phyloP scores from a whole-genome alignment of 768 basidiomycete species.

The Phylloporus sp. region DNA sequence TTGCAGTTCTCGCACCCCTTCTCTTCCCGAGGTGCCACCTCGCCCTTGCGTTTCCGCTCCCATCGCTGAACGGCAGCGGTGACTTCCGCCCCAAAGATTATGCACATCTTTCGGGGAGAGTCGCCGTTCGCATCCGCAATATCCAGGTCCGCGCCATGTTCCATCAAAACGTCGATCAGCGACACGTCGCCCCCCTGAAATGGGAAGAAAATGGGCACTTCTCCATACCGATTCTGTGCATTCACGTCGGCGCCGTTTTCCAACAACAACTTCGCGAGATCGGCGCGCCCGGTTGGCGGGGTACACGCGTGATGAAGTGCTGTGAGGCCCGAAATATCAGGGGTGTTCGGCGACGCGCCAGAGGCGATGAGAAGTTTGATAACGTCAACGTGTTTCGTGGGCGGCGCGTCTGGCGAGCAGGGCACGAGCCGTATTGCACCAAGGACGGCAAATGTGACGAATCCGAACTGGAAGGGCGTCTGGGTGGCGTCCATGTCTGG shows the following conservation, averaged over 20 bases:
- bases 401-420: constrained; percentile 1
- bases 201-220: constrained; percentile 36
- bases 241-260: constrained; percentile 46
- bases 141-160: constrained; percentile 44
- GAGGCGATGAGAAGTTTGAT: constrained; percentile 39
- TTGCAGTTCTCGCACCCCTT: constrained; percentile 41
- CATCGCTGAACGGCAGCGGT: constrained; percentile 43
- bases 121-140: constrained; percentile 36
- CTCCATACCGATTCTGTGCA: constrained; percentile 45
- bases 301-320: constrained; percentile 45
- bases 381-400: constrained; percentile 30
- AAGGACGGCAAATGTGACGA: constrained; percentile 35
- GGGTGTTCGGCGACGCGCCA: constrained; percentile 37
- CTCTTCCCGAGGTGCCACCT: constrained; percentile 37
- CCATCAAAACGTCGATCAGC: constrained; percentile 44
- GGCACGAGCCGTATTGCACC: constrained; percentile 37
- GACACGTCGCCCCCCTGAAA: constrained; percentile 31
- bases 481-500: constrained; percentile 38
- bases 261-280: constrained; percentile 38
- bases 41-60: constrained; percentile 43
- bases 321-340: constrained; percentile 46
- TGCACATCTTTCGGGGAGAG: constrained; percentile 29
- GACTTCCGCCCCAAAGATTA: constrained; percentile 38
- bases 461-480: constrained; percentile 41
- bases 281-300: constrained; percentile 19